These are phyloP conservation scores for Forsythia viridissima DNA, from an alignment of 257 asterid species.

Conservation along the genomic window DNA sequence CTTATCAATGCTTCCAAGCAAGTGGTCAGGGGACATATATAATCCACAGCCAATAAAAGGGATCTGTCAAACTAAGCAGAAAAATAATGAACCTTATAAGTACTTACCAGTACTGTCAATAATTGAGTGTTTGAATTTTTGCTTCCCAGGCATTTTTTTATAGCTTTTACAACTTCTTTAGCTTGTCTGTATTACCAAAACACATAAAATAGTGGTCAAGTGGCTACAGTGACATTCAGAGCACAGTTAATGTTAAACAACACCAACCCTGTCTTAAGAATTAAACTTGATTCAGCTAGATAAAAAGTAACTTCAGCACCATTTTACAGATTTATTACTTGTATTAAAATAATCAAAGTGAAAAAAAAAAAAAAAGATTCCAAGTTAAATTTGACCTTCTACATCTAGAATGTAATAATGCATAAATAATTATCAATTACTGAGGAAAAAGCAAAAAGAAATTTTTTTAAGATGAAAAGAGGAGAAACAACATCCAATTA, in stretches of 20 bases:
- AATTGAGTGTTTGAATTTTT: constrained; percentile 64
- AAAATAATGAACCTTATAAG: background rate
- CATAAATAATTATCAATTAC: background rate
- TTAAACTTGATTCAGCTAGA: background rate
- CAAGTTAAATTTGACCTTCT: background rate
- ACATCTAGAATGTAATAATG: background rate
- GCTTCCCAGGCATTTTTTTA: constrained; percentile 88
- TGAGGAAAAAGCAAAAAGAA: background rate
- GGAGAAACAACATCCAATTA: background rate
- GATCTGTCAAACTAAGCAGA: background rate
- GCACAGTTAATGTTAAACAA: background rate
- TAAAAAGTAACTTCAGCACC: background rate
- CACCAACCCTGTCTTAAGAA: background rate
- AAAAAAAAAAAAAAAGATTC: background rate
- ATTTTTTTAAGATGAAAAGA: background rate
- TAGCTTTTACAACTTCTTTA: constrained; percentile 83
- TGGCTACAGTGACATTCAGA: constrained; percentile 16
- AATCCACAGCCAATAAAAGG: background rate
- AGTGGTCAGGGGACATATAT: background rate
- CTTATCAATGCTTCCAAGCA: constrained; percentile 15
- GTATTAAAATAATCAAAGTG: constrained; percentile 1
- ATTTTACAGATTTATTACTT: background rate
- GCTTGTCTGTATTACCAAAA: constrained; percentile 56
- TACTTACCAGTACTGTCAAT: constrained; percentile 68
- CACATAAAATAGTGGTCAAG: background rate